phyloP scores from a whole-genome alignment of 495 filamentous ascomycete species.

The Tuber brumale region DNA sequence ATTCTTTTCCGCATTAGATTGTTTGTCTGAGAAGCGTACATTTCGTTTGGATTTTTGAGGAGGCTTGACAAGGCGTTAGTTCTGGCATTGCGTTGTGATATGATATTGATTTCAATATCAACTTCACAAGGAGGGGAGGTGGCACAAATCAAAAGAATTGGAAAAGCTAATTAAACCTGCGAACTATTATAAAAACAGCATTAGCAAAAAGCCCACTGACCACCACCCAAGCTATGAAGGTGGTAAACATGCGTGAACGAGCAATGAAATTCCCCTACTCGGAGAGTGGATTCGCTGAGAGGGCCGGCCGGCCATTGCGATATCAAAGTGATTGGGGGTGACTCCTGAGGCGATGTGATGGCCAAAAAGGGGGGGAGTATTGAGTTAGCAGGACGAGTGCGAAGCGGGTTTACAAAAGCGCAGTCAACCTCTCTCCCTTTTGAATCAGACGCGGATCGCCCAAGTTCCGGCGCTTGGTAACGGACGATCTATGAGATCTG shows the following conservation, averaged over 20 bases:
- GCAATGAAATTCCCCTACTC: slow-evolving; percentile 59
- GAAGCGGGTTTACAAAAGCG: not conserved
- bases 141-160: slow-evolving; percentile 60
- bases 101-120: not conserved
- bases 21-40: slow-evolving; percentile 39
- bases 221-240: not conserved
- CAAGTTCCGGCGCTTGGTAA: not conserved
- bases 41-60: slow-evolving; percentile 45
- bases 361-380: not conserved
- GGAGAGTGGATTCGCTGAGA: slow-evolving; percentile 57
- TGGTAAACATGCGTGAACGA: slow-evolving; percentile 56
- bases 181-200: slow-evolving; percentile 11
- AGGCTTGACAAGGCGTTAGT: slow-evolving; percentile 37
- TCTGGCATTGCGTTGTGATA: not conserved
- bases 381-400: not conserved
- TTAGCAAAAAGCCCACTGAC: not conserved
- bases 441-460: not conserved
- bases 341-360: not conserved
- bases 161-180: slow-evolving; percentile 62
- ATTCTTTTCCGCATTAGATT: slow-evolving; percentile 12
- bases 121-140: not conserved
- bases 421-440: not conserved
- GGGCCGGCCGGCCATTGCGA: not conserved
- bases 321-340: not conserved
- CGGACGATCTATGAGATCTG: not conserved